A percentile compares a stretch with the other conserved stretches of the same genome.
phyloP scores from a whole-genome alignment of 352 stramenopile species.

The Pythium folliculosum region DNA sequence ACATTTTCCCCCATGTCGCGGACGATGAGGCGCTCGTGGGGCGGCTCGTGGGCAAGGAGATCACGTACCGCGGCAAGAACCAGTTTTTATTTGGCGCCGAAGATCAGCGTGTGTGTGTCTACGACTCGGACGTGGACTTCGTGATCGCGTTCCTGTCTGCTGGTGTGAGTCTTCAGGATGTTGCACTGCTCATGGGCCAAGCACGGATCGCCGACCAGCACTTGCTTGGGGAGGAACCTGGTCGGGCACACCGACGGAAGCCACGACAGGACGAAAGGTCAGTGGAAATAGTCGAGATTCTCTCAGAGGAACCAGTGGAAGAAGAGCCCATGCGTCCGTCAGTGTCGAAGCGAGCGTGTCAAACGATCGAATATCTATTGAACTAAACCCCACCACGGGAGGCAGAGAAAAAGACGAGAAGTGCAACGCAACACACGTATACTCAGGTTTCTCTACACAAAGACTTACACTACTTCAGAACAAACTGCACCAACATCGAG shows the following conservation, averaged over 20 bases:
- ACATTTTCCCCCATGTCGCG: slow-evolving; percentile 43
- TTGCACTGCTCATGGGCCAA: slow-evolving; percentile 51
- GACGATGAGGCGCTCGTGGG: slow-evolving; percentile 38
- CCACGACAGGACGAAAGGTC: background rate
- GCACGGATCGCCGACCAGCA: slow-evolving; percentile 47
- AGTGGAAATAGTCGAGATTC: background rate
- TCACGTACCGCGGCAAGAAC: slow-evolving; percentile 55
- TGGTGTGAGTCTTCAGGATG: slow-evolving; percentile 36
- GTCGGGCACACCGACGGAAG: background rate
- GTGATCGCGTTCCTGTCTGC: slow-evolving; percentile 47
- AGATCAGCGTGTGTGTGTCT: slow-evolving; percentile 44
- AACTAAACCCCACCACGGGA: slow-evolving; percentile 1
- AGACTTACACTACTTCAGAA: background rate
- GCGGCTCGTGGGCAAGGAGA: slow-evolving; percentile 46
- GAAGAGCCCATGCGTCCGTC: slow-evolving; percentile 5
- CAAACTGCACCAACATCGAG: background rate
- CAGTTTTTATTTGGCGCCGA: slow-evolving; percentile 50
- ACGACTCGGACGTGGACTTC: slow-evolving; percentile 65
- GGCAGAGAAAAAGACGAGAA: slow-evolving; percentile 1
- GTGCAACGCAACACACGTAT: background rate
- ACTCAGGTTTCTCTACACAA: slow-evolving; percentile 1
- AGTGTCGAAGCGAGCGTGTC: background rate
- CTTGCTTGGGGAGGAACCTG: slow-evolving; percentile 35
- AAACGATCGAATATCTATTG: slow-evolving; percentile 21
- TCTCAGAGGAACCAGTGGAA: slow-evolving; percentile 10